These are phyloP conservation scores for Mycena floridula DNA, from an alignment of 768 basidiomycete species.

Conservation along the genomic window DNA sequence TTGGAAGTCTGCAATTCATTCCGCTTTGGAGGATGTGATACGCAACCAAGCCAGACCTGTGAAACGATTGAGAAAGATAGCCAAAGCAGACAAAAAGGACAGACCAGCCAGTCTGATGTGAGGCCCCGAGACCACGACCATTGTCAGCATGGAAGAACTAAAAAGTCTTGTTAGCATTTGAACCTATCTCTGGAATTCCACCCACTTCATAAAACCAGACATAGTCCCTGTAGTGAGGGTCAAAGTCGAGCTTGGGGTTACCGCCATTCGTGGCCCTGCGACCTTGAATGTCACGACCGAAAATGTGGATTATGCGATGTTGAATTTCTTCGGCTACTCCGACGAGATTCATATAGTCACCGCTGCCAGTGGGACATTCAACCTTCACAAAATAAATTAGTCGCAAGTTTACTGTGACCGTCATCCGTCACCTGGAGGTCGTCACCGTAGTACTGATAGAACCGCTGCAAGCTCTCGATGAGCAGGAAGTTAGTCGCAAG, in stretches of 20 bases:
- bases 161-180: background rate
- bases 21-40: conserved; percentile 91
- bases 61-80: background rate
- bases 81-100: conserved; percentile 9
- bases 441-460: conserved; percentile 97
- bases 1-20: conserved; percentile 81
- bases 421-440: conserved; percentile 53
- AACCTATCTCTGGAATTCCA: background rate
- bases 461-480: conserved; percentile 93
- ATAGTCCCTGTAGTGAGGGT: conserved; percentile 96
- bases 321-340: conserved; percentile 96
- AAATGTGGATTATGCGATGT: conserved; percentile 98
- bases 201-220: conserved; percentile 91
- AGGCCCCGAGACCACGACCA: conserved; percentile 91
- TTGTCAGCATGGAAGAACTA: conserved; percentile 95
- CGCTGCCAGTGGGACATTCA: conserved; percentile 94
- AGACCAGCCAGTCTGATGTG: conserved; percentile 97
- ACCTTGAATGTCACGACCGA: conserved; percentile 86
- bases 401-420: background rate
- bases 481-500: conserved; percentile 94
- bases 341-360: conserved; percentile 96
- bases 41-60: conserved; percentile 83
- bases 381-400: conserved; percentile 33
- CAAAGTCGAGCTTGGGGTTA: conserved; percentile 77
- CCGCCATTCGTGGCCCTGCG: conserved; percentile 90